Percentiles rank a stretch among this genome's conserved stretches.
These are phyloP conservation scores for Tylopilus orsonianus DNA, from an alignment of 1,284 basidiomycete species.

Conservation along the genomic window DNA sequence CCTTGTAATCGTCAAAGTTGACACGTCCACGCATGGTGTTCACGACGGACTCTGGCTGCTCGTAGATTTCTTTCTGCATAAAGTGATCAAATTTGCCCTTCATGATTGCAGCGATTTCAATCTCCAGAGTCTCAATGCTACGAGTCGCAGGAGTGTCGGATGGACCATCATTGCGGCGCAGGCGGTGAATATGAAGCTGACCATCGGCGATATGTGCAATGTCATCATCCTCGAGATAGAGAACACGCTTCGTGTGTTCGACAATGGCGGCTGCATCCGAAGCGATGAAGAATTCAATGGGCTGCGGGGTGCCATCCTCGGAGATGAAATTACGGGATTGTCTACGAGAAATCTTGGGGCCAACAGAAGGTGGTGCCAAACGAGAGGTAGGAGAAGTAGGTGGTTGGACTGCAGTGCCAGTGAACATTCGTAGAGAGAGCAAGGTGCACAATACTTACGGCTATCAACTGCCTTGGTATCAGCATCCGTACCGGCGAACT, in stretches of 20 bases:
- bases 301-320: slow-evolving; percentile 97
- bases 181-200: slow-evolving; percentile 97
- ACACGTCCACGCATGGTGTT: slow-evolving; percentile 99
- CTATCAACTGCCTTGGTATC: slow-evolving; percentile 56
- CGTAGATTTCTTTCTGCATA: slow-evolving; percentile 99
- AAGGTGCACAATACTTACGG: slow-evolving; percentile 45
- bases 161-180: slow-evolving; percentile 80
- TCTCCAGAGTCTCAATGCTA: slow-evolving; percentile 97
- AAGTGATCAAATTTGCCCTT: slow-evolving; percentile 99
- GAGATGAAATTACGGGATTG: slow-evolving; percentile 99
- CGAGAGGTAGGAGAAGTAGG: slow-evolving; percentile 56
- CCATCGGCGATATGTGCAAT: slow-evolving; percentile 98
- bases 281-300: slow-evolving; percentile 99
- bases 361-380: slow-evolving; percentile 73
- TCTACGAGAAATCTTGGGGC: slow-evolving; percentile 87
- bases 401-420: slow-evolving; percentile 42
- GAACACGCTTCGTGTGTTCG: slow-evolving; percentile 98
- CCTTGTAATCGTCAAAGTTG: slow-evolving; percentile 93
- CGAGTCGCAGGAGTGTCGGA: slow-evolving; percentile 72
- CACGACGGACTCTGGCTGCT: slow-evolving; percentile 99
- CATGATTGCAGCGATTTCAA: slow-evolving; percentile 99
- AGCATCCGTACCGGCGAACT: slow-evolving; percentile 77
- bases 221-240: slow-evolving; percentile 99
- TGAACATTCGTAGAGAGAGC: slow-evolving; percentile 14
- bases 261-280: slow-evolving; percentile 96